Percentiles rank a stretch among this genome's conserved stretches.
Evolutionary conservation across 1,284 basidiomycete genomes (phyloP).

Genomic region (Volvariella surrecta): DNA sequence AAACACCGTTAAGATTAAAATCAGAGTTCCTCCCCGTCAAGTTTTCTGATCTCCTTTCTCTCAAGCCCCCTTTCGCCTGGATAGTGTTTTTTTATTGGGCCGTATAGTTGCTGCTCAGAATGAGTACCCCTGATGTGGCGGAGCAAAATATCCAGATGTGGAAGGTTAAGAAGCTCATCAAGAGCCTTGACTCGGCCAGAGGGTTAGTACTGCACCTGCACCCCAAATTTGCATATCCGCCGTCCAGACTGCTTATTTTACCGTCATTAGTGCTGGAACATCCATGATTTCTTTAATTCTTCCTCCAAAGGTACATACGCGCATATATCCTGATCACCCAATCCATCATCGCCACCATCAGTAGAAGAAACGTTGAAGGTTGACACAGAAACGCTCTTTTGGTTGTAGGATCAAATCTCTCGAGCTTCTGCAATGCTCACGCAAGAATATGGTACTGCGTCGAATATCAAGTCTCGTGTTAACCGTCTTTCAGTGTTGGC

Average conservation of each 20-base stretch:
- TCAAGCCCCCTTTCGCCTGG: slow-evolving; percentile 8
- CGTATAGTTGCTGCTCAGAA: slow-evolving; percentile 35
- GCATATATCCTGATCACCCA: slow-evolving; percentile 12
- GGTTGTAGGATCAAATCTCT: slow-evolving; percentile 83
- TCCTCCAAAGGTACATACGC: slow-evolving; percentile 69
- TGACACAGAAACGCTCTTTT: slow-evolving; percentile 6
- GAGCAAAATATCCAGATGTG: slow-evolving; percentile 89
- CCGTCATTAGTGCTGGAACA: slow-evolving; percentile 71
- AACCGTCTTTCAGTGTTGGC: slow-evolving; percentile 96
- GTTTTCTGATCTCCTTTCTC: slow-evolving; percentile 4
- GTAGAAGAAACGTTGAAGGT: too few relatives aligned
- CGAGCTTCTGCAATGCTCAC: slow-evolving; percentile 94
- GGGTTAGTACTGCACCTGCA: slow-evolving; percentile 51
- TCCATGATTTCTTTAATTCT: slow-evolving; percentile 99
- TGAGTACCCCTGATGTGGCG: slow-evolving; percentile 65
- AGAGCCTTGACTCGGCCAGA: slow-evolving; percentile 87
- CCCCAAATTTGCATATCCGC: too few relatives aligned
- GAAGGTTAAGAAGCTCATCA: slow-evolving; percentile 99
- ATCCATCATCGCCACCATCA: too few relatives aligned
- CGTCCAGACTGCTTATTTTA: too few relatives aligned
- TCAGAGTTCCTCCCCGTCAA: slow-evolving; percentile 6
- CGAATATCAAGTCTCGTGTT: slow-evolving; percentile 99
- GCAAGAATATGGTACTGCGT: slow-evolving; percentile 96
- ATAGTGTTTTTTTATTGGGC: slow-evolving; percentile 10
- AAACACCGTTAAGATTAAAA: background rate